These are phyloP conservation scores for Capronia coronata DNA, from an alignment of 2,329 filamentous ascomycete genomes.

Conservation along the genomic window DNA sequence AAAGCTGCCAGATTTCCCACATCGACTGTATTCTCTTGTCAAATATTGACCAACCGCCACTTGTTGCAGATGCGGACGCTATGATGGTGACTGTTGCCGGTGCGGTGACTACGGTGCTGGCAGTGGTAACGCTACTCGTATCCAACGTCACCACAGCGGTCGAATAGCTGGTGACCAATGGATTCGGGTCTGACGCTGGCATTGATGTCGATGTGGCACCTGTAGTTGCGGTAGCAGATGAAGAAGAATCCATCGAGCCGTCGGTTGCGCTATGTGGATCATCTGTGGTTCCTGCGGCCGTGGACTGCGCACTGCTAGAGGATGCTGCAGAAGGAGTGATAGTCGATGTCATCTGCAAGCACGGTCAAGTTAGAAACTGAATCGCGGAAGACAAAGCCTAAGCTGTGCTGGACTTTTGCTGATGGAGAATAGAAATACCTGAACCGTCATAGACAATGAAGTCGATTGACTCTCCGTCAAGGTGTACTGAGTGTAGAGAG, in stretches of 20 bases:
- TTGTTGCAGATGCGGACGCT: background rate
- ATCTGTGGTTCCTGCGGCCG: background rate
- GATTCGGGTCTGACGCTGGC: background rate
- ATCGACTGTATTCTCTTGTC: too few species aligned
- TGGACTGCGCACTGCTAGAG: background rate
- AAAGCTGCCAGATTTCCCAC: too few species aligned
- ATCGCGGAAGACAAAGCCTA: background rate
- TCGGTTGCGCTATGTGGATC: background rate
- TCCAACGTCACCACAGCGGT: background rate
- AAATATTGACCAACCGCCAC: background rate
- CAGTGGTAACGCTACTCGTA: background rate
- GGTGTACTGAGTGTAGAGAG: background rate
- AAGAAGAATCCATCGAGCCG: background rate
- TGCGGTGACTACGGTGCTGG: background rate
- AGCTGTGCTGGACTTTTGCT: background rate
- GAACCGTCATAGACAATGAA: background rate
- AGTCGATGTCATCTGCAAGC: background rate
- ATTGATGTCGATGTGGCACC: background rate
- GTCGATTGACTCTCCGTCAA: background rate
- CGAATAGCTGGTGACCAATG: background rate
- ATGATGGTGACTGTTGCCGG: background rate
- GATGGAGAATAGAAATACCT: background rate
- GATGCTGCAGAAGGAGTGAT: background rate
- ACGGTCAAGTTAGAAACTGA: background rate
- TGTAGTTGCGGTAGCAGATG: background rate